Conservation (phyloP, 306 rosid genomes). For the Rosa chinensis region DNA sequence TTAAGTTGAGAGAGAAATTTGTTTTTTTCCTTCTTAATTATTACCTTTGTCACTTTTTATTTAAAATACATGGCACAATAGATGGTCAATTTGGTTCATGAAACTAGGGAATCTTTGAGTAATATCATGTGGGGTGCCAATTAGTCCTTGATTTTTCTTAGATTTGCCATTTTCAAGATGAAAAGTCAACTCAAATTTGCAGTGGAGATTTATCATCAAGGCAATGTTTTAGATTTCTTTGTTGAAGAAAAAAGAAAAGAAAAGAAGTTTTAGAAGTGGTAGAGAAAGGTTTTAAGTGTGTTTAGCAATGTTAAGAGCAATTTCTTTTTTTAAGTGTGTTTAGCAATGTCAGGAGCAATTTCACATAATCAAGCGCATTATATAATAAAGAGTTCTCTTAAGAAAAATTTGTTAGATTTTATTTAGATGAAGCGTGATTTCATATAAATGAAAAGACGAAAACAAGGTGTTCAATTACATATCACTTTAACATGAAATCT, state of each 20-base stretch:
- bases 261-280: not conserved
- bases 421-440: not conserved
- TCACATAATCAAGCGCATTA: no score
- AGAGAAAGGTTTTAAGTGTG: no score
- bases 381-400: not conserved
- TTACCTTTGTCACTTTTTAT: not conserved
- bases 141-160: not conserved
- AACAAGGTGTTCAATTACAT: not conserved
- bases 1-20: not conserved
- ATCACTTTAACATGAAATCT: not conserved
- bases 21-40: not conserved
- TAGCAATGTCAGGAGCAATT: no score
- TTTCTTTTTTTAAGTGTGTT: no score
- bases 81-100: slow-evolving; percentile 1
- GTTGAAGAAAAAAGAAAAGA: not conserved
- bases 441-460: not conserved
- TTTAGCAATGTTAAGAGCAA: no score
- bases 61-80: not conserved
- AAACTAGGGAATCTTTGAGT: slow-evolving; percentile 9
- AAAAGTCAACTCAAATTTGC: slow-evolving; percentile 6
- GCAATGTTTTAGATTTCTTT: not conserved
- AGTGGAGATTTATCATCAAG: not conserved
- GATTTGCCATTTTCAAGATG: not conserved
- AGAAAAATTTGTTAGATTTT: not conserved
- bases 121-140: not conserved